These are phyloP conservation scores for Triticum urartu DNA, from an alignment of 176 grass and related monocot genomes.

Conservation along the genomic window DNA sequence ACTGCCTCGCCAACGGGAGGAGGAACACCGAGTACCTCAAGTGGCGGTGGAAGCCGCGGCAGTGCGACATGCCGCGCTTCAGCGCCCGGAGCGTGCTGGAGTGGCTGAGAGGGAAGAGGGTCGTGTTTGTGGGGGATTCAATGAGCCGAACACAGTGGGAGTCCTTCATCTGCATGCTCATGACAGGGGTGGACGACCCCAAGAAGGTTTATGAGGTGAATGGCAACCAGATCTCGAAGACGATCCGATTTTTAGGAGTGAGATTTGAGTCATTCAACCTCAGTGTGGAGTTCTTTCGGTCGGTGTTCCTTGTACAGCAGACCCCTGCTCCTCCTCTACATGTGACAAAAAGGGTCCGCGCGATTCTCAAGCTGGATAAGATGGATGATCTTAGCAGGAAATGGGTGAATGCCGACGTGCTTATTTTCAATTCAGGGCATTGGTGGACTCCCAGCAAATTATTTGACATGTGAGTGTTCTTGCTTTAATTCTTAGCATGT, in stretches of 20 bases:
- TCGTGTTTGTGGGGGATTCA: conserved; percentile 89
- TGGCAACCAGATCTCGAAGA: conserved; percentile 87
- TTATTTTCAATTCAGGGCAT: conserved; percentile 97
- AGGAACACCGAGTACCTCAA: conserved; percentile 78
- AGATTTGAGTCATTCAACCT: conserved; percentile 75
- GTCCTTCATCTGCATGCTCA: conserved; percentile 97
- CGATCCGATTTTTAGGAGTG: conserved; percentile 80
- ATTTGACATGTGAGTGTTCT: conserved; percentile 92
- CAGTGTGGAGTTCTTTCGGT: conserved; percentile 83
- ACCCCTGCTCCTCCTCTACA: conserved; percentile 40
- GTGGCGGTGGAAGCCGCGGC: conserved; percentile 90
- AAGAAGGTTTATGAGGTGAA: conserved; percentile 85
- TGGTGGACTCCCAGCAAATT: conserved; percentile 99
- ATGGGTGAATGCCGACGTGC: conserved; percentile 71
- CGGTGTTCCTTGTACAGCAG: conserved; percentile 85
- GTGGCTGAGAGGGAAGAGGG: conserved; percentile 75
- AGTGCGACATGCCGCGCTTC: conserved; percentile 66
- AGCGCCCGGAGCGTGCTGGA: conserved; percentile 45
- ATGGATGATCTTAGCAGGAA: conserved; percentile 69
- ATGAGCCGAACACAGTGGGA: conserved; percentile 99
- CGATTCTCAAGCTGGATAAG: conserved; percentile 73
- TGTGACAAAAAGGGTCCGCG: conserved; percentile 50
- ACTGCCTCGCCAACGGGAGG: conserved; percentile 90
- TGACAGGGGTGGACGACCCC: conserved; percentile 75
- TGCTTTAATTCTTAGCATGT: neutral